phyloP scores from a whole-genome alignment of 2,329 filamentous ascomycete genomes.

The Didymellaceae sp. region DNA sequence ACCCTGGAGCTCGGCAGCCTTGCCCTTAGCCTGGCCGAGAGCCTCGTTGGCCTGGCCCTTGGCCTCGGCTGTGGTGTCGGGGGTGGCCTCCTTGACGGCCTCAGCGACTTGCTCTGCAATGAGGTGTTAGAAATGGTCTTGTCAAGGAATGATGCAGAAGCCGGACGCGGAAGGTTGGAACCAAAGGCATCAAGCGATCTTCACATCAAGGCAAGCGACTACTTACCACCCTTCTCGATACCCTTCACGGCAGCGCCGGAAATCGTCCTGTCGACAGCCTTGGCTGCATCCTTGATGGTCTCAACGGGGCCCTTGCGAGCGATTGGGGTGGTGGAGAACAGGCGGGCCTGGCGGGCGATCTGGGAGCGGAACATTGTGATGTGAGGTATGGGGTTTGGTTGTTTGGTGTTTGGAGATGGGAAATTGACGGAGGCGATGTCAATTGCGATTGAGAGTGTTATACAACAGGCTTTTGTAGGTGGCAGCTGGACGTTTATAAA shows the following conservation, averaged over 20 bases:
- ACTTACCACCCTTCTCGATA: slow-evolving; percentile 68
- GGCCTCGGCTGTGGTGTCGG: slow-evolving; percentile 43
- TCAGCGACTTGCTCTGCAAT: slow-evolving; percentile 58
- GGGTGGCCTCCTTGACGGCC: slow-evolving; percentile 47
- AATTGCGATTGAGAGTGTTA: slow-evolving; percentile 14
- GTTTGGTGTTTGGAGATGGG: slow-evolving; percentile 9
- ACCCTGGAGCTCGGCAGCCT: slow-evolving; percentile 49
- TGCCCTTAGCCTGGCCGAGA: slow-evolving; percentile 46
- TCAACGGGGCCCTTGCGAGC: slow-evolving; percentile 61
- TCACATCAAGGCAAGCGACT: neutral
- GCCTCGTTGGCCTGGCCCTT: slow-evolving; percentile 43
- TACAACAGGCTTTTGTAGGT: neutral
- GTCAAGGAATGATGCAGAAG: neutral
- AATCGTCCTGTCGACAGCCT: slow-evolving; percentile 63
- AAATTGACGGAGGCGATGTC: slow-evolving; percentile 2
- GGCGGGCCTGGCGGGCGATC: slow-evolving; percentile 53
- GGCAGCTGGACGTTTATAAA: slow-evolving; percentile 13
- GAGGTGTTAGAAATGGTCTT: slow-evolving; percentile 16
- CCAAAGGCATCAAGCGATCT: neutral
- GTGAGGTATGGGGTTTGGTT: slow-evolving; percentile 4
- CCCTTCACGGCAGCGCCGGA: slow-evolving; percentile 65
- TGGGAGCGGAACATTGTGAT: slow-evolving; percentile 56
- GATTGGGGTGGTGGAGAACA: slow-evolving; percentile 61
- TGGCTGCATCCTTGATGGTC: slow-evolving; percentile 63
- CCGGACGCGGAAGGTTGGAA: neutral